Evolutionary conservation across 2,329 filamentous ascomycete species (phyloP), one percentile per base, ranked within the genome.

Genomic region (Nigrograna mackinnonii): DNA sequence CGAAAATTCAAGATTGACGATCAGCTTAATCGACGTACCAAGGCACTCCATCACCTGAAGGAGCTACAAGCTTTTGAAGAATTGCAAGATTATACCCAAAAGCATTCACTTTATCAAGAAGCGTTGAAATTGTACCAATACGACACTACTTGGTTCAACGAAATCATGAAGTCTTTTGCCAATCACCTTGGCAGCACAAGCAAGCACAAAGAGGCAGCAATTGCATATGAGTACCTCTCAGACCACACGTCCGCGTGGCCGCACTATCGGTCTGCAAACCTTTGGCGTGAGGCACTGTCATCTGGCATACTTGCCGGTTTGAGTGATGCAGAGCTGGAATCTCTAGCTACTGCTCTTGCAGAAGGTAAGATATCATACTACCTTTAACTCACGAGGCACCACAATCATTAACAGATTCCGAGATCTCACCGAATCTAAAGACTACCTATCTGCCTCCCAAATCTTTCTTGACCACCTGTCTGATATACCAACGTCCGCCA

Each of bases 211-310:
- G 90, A 96, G 66, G 92, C 94, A 14, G 94, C 89, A 5, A 80
- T 96, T 38, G 87, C 91, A 3, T 95, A 95, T 68, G 94, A 97
- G 65, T 96, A 86, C 16, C 83, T 99, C 7, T 73, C 76, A 11
- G 83, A 91, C 63, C 89, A 88, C 60, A 64, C 74, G 16, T 79
- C 86, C 28, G 92, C 94, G 7, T 91, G 87, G 47, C 81, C 84
- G 58, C 89, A 88, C 63, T 99, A 96, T 71, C 85, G 89, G 47
- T 82, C 87, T 1, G 89, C 89, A 1, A 88, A 90, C 28, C 80
- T 88, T 70, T 99, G 94, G 94, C 89, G 89, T 39, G 92, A 99
- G 68, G 89, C 89, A 18, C 82, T 99, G 36, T 89, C 87, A 55
- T 83, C 83, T 35, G 91, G 91, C 4, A 82, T 84, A 41, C 80